Evolutionary conservation across 495 filamentous ascomycete species (phyloP), one percentile per base, ranked within the genome.

Genomic region (Aspergillus haitiensis): DNA sequence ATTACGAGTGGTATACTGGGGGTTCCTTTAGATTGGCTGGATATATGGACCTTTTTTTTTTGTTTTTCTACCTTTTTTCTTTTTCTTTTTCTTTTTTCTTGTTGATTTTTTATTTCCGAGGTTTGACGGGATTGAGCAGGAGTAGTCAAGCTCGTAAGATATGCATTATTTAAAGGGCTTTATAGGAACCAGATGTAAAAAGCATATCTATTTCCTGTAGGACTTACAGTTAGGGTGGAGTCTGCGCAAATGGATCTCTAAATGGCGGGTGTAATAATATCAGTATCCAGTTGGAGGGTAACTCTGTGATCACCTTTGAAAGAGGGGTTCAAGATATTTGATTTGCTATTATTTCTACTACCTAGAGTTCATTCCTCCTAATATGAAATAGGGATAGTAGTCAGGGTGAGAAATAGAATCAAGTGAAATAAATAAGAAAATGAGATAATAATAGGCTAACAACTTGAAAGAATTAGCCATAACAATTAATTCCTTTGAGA

Each of bases 81-180:
- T 46, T 18, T 46, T n/a, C 42, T 46, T 46, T 8, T 7, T 5
- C 3, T 27, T 27, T 60, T 3, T 27, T 27, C 3, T 27, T 27
- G 3, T 27, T 27, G 1, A 1, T 27, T 27, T 18, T 47, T 47
- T 47, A 8, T 50, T 52, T 49, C 59, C 59, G 59, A 56, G 37
- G 59, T 61, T 46, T 35, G 59, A 61, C 59, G 48, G 42, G n/a
- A 47, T 47, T 16, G 2, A 47, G 44, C 15, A 52, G 52, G 12
- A 11, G 49, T n/a, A 27, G 33, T 55, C 52, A 55, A 55, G 52
- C 52, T 21, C 3, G 21, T 27, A 27, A 27, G 21, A 27, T n/a
- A 27, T 1, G 21, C 21, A 27, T 27, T 27, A 27, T 27, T 27
- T 27, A 27, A 27, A 27, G 21, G 21, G 21, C 21, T 27, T 27